A percentile compares a stretch with the other conserved stretches of the same genome.
Evolutionary conservation across 2,329 filamentous ascomycete species (phyloP).

Genomic region (Venturia effusa): DNA sequence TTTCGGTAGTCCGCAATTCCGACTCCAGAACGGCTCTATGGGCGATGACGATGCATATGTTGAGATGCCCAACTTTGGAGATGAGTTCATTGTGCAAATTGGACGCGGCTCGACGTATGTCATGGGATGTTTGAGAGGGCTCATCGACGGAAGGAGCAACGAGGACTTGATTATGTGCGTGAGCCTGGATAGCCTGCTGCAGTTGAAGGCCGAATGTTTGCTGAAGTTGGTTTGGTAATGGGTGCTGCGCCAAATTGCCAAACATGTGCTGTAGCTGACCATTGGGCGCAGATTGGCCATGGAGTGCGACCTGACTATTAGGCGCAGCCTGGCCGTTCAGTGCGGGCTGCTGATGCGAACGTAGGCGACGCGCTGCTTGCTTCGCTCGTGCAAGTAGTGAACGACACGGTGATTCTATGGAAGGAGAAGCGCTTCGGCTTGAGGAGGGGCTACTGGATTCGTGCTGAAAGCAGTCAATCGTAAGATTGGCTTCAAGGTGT

Average conservation of each 20-base stretch:
- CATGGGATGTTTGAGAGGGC: background rate
- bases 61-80: background rate
- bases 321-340: background rate
- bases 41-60: conserved; percentile 1
- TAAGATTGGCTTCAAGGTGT: background rate
- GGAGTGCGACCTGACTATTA: background rate
- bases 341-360: background rate
- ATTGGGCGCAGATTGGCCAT: background rate
- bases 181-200: background rate
- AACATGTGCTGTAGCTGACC: background rate
- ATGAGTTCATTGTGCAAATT: background rate
- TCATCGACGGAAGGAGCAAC: background rate
- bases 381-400: background rate
- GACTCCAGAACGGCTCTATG: background rate
- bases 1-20: background rate
- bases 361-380: background rate
- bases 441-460: background rate
- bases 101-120: background rate
- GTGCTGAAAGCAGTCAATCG: background rate
- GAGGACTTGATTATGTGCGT: background rate
- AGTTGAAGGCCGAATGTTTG: background rate
- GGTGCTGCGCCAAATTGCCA: background rate
- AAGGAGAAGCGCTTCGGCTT: background rate
- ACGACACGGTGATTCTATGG: background rate
- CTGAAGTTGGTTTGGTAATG: too few relatives aligned